A percentile compares a stretch with the other conserved stretches of the same genome.
Evolutionary conservation across 2,329 filamentous ascomycete genomes (phyloP).

Genomic region (Ophiostoma tasmaniense): DNA sequence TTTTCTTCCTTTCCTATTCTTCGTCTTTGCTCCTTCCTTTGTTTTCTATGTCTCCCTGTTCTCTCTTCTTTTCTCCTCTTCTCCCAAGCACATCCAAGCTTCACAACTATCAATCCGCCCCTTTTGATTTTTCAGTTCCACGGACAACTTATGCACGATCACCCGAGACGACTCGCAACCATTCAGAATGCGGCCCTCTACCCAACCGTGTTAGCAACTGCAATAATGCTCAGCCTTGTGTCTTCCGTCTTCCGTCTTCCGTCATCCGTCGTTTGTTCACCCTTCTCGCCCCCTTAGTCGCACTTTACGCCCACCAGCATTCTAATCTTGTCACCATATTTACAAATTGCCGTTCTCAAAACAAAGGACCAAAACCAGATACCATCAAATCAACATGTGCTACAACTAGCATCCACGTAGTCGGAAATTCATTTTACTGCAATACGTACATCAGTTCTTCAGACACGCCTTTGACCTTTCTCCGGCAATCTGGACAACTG

Average conservation of each 20-base stretch:
- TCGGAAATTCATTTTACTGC: background rate
- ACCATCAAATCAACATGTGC: background rate
- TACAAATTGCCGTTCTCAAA: background rate
- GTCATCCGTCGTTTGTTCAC: background rate
- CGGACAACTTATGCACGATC: background rate
- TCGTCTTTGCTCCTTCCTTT: background rate
- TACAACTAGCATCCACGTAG: background rate
- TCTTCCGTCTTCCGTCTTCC: background rate
- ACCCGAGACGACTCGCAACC: background rate
- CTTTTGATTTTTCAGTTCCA: background rate
- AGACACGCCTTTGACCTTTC: background rate
- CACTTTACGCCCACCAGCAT: background rate
- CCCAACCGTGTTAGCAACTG: slow-evolving; percentile 1
- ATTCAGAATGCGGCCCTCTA: background rate
- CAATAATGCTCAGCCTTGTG: background rate
- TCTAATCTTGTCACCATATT: background rate
- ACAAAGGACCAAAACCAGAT: background rate
- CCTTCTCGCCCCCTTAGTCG: background rate
- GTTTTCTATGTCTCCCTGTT: background rate
- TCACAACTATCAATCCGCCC: background rate
- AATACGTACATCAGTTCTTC: background rate
- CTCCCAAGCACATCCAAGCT: background rate
- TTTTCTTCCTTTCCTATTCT: background rate
- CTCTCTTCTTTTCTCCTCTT: background rate
- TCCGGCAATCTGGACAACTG: background rate